Evolutionary conservation across 345 rosid species (phyloP), one percentile per base, ranked within the genome.

Genomic region (Corchorus olitorius): DNA sequence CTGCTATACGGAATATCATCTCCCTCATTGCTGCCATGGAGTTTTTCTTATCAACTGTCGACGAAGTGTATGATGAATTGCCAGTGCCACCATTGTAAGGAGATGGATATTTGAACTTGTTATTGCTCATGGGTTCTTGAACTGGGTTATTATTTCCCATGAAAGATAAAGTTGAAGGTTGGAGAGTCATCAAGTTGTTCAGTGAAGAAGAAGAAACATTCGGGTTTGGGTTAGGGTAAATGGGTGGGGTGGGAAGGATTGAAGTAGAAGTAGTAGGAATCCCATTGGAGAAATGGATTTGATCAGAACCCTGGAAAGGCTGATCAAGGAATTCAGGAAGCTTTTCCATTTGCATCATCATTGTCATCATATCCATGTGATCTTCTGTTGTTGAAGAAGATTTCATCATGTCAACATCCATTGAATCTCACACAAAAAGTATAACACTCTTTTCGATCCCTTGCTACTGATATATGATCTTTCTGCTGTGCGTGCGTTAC

Each of bases 1-100:
- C 96, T 3, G 98, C 98, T 14, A 94, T 86, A 8, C 89, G 87
- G 75, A 91, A 94, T 22, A 93, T 93, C 92, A 94, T 93, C 81
- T 94, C 97, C 61, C 97, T 81, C 82, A 94, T 91, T 8, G 94
- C 92, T 7, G 93, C 90, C 83, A 90, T 92, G 17, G 85, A 84
- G 84, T 81, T 84, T 55, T 65, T 81, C 81, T 82, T 81, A 79
- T 92, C 83, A 5, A 72, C 64, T 12, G 27, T 27, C 27, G 85
- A 83, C n/a, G 88, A 81, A 10, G 85, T 80, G 73, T 74, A 70
- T 5, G 84, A 74, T 6, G 84, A 74, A 76, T 77, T 77, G 69
- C 84, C 75, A 46, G 78, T 77, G 69, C 84, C 75, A 46, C 80
- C 54, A 63, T 74, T 76, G 49, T 79, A 80, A 37, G 80, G 69